phyloP scores from a whole-genome alignment of 192 early-diverging fungal genomes.

The Entophlyctis luteolus region DNA sequence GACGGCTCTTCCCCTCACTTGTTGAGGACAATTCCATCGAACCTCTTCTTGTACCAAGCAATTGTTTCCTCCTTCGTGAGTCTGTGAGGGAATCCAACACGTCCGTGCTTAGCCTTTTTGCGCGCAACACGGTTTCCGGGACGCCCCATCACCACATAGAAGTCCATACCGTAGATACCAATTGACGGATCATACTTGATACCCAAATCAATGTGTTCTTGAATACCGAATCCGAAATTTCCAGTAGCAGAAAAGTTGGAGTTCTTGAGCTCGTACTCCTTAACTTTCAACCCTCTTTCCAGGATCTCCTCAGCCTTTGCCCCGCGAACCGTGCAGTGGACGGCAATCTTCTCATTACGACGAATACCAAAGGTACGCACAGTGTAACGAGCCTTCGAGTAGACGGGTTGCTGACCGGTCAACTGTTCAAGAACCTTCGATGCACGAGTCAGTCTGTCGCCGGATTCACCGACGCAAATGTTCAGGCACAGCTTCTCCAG shows the following conservation, averaged over 20 bases:
- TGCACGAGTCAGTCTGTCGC: slow-evolving; percentile 98
- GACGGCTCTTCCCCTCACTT: too few relatives aligned
- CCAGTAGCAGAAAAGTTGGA: slow-evolving; percentile 97
- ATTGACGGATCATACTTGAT: slow-evolving; percentile 99
- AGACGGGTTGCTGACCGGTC: slow-evolving; percentile 97
- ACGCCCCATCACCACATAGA: slow-evolving; percentile 97
- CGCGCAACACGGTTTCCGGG: slow-evolving; percentile 93
- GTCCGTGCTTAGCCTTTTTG: slow-evolving; percentile 80
- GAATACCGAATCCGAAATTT: slow-evolving; percentile 99
- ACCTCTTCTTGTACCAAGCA: slow-evolving; percentile 97
- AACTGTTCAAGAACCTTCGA: slow-evolving; percentile 99
- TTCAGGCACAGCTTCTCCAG: slow-evolving; percentile 99
- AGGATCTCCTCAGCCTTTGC: slow-evolving; percentile 95
- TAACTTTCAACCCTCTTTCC: slow-evolving; percentile 99
- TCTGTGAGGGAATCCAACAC: slow-evolving; percentile 85
- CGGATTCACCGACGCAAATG: slow-evolving; percentile 99
- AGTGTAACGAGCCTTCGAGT: slow-evolving; percentile 99
- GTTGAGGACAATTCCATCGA: slow-evolving; percentile 82
- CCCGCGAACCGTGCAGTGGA: slow-evolving; percentile 98
- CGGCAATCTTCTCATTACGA: slow-evolving; percentile 99
- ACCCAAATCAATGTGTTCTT: slow-evolving; percentile 99
- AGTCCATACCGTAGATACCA: slow-evolving; percentile 94
- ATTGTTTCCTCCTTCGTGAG: slow-evolving; percentile 95
- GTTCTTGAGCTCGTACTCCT: slow-evolving; percentile 96
- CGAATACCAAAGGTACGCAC: slow-evolving; percentile 99